Evolutionary conservation across 352 stramenopile species (phyloP).

Genomic region (Discostella stelligera): DNA sequence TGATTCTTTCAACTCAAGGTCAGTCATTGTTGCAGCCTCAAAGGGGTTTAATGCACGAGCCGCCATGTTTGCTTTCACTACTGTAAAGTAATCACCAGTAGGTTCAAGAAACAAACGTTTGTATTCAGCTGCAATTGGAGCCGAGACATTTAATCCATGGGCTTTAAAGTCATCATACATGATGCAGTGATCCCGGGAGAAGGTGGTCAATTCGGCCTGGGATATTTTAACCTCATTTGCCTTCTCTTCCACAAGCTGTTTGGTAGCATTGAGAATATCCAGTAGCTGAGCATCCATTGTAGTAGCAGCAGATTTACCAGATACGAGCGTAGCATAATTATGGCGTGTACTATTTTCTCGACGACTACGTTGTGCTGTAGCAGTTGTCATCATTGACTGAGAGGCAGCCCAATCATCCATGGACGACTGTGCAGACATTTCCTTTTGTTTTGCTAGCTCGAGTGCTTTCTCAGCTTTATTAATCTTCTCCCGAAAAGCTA

Average conservation of each 20-base stretch:
- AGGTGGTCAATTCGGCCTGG: not conserved
- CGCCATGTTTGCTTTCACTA: slow-evolving; percentile 4
- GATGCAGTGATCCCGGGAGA: not conserved
- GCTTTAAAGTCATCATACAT: slow-evolving; percentile 12
- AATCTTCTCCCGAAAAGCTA: no score
- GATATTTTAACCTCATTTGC: not conserved
- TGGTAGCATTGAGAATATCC: not conserved
- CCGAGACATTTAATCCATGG: not conserved
- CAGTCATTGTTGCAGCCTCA: not conserved
- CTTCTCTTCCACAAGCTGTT: not conserved
- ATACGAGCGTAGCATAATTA: not conserved
- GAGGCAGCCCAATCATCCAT: no score
- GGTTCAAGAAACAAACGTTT: slow-evolving; percentile 10
- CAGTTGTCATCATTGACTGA: no score
- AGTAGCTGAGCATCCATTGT: not conserved
- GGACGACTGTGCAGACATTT: no score
- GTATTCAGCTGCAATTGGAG: slow-evolving; percentile 11
- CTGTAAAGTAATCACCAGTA: slow-evolving; percentile 7
- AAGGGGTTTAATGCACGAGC: slow-evolving; percentile 12
- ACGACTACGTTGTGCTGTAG: no score
- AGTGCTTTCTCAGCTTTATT: no score
- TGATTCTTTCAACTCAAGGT: not conserved
- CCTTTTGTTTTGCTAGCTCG: no score
- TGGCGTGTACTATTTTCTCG: no score
- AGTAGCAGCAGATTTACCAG: not conserved